Evolutionary conservation across 2,329 filamentous ascomycete species (phyloP).

Genomic region (Diaporthe vaccinii): DNA sequence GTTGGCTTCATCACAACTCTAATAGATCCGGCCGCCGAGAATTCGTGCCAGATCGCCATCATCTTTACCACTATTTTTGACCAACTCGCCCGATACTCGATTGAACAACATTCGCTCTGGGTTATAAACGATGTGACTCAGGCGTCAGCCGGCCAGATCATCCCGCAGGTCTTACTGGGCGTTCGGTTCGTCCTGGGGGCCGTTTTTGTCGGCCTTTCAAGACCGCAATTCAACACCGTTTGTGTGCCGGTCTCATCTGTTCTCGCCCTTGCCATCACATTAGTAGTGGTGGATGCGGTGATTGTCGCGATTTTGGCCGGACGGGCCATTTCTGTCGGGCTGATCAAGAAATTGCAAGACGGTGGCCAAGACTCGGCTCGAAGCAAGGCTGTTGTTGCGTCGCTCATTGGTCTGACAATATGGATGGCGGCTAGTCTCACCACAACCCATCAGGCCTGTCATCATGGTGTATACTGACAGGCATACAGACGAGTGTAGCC

Average conservation of each 20-base stretch:
- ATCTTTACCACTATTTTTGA: slow-evolving; percentile 69
- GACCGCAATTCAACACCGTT: slow-evolving; percentile 64
- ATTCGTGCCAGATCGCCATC: slow-evolving; percentile 65
- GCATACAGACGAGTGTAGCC: slow-evolving; percentile 62
- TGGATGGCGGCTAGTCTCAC: slow-evolving; percentile 66
- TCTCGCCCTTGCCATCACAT: slow-evolving; percentile 59
- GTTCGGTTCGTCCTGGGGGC: slow-evolving; percentile 66
- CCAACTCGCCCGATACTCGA: slow-evolving; percentile 66
- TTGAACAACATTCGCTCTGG: slow-evolving; percentile 70
- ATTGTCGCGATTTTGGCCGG: slow-evolving; percentile 58
- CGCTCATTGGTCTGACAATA: slow-evolving; percentile 60
- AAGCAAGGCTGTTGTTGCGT: slow-evolving; percentile 57
- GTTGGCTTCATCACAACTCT: slow-evolving; percentile 64
- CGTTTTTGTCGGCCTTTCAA: slow-evolving; percentile 67
- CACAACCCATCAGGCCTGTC: not conserved
- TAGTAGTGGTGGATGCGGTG: slow-evolving; percentile 60
- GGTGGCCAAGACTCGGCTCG: slow-evolving; percentile 47
- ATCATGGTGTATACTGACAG: slow-evolving; percentile 41
- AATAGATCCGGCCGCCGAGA: slow-evolving; percentile 57
- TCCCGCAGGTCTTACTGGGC: slow-evolving; percentile 62
- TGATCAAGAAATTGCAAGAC: slow-evolving; percentile 51
- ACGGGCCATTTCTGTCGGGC: slow-evolving; percentile 56
- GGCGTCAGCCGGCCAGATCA: slow-evolving; percentile 53
- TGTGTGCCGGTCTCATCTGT: slow-evolving; percentile 64
- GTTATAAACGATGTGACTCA: slow-evolving; percentile 57